phyloP scores from a whole-genome alignment of 495 filamentous ascomycete species.

The Xylaria telfairii region DNA sequence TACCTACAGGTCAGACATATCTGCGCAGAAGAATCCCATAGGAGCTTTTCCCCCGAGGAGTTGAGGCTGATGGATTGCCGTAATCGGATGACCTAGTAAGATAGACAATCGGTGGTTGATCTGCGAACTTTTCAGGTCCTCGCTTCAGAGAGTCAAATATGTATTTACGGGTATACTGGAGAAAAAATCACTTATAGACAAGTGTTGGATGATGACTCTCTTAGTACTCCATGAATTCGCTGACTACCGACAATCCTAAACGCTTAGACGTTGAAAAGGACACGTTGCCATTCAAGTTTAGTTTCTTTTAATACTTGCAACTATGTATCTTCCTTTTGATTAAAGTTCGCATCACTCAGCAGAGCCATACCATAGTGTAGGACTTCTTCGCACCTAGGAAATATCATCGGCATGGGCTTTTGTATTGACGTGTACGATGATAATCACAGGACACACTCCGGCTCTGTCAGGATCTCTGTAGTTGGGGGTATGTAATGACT shows the following conservation, averaged over 20 bases:
- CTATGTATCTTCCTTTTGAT: not conserved
- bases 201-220: not conserved
- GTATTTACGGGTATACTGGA: not conserved
- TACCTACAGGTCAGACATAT: not conserved
- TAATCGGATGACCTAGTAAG: not conserved
- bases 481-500: no score
- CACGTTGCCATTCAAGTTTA: not conserved
- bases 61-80: not conserved
- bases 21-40: not conserved
- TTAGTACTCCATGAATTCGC: not conserved
- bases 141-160: not conserved
- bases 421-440: no score
- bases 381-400: no score
- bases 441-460: no score
- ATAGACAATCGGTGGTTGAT: not conserved
- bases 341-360: not conserved
- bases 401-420: no score
- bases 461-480: no score
- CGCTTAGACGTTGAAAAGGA: not conserved
- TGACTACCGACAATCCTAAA: not conserved
- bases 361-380: not conserved
- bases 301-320: no score
- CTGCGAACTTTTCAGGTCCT: not conserved
- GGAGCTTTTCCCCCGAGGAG: not conserved
- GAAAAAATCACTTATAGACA: not conserved